A percentile compares a stretch with the other conserved stretches of the same genome.
phyloP scores from a whole-genome alignment of 2,329 filamentous ascomycete species.

The Tolypocladium album region DNA sequence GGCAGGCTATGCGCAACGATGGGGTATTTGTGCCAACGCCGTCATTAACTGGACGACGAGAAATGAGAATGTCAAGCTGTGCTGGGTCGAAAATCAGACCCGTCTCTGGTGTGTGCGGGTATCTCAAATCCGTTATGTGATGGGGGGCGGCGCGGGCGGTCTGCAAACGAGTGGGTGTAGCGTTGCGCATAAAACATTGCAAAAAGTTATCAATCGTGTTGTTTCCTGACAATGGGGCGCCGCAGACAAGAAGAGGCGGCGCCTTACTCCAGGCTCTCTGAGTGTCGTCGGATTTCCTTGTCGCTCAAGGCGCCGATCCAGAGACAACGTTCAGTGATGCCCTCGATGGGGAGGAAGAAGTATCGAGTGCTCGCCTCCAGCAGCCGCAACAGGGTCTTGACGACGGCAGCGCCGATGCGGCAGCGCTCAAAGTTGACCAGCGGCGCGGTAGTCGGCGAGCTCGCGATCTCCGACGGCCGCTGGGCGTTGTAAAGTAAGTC shows the following conservation, averaged over 20 bases:
- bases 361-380: conserved; percentile 71
- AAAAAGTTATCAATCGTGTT: neutral
- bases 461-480: conserved; percentile 63
- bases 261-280: conserved; percentile 35
- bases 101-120: neutral
- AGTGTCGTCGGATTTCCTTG: conserved; percentile 55
- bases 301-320: conserved; percentile 73
- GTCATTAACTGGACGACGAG: neutral
- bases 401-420: conserved; percentile 62
- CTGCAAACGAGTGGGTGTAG: neutral
- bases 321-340: conserved; percentile 69
- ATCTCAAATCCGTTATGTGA: neutral
- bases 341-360: conserved; percentile 62
- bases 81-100: neutral
- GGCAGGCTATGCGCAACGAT: neutral
- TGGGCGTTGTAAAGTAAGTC: conserved; percentile 76
- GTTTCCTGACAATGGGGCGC: neutral
- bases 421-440: conserved; percentile 79
- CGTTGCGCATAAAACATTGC: neutral
- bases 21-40: neutral
- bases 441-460: conserved; percentile 53
- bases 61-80: neutral
- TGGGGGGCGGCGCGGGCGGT: neutral
- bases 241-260: neutral
- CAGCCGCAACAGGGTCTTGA: conserved; percentile 70